phyloP scores from a whole-genome alignment of 2,329 filamentous ascomycete genomes.

The Diaporthe sp. region DNA sequence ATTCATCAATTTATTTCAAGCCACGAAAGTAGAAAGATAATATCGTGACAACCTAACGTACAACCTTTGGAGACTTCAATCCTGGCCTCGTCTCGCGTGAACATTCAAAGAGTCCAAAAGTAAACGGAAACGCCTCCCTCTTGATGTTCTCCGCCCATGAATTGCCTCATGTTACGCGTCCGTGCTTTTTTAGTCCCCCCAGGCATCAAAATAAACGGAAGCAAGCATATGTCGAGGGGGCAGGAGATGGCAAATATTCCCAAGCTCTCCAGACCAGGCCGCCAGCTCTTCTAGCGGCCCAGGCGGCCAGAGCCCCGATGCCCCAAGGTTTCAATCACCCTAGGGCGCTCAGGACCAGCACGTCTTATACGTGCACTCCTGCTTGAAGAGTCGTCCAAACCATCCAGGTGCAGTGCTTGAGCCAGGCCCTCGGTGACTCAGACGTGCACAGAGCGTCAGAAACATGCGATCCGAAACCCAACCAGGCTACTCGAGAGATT shows the following conservation, averaged over 20 bases:
- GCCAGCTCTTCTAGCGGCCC: not conserved
- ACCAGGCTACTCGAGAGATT: conserved; percentile 19
- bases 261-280: not conserved
- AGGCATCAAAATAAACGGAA: conserved; percentile 14
- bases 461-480: conserved; percentile 4
- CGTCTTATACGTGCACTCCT: not conserved
- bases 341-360: not conserved
- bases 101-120: conserved; percentile 26
- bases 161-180: conserved; percentile 25
- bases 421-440: not conserved
- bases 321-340: not conserved
- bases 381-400: not conserved
- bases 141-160: conserved; percentile 32
- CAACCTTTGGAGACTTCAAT: conserved; percentile 22
- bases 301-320: not conserved
- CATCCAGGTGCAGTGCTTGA: not conserved
- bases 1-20: conserved; percentile 10
- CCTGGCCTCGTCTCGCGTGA: conserved; percentile 37
- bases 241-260: not conserved
- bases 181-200: conserved; percentile 32
- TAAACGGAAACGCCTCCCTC: conserved; percentile 38
- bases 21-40: conserved; percentile 13
- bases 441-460: not conserved
- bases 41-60: conserved; percentile 32
- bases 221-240: not conserved